Evolutionary conservation across 208 protist genomes (phyloP).

Genomic region (Leishmania aethiopica): DNA sequence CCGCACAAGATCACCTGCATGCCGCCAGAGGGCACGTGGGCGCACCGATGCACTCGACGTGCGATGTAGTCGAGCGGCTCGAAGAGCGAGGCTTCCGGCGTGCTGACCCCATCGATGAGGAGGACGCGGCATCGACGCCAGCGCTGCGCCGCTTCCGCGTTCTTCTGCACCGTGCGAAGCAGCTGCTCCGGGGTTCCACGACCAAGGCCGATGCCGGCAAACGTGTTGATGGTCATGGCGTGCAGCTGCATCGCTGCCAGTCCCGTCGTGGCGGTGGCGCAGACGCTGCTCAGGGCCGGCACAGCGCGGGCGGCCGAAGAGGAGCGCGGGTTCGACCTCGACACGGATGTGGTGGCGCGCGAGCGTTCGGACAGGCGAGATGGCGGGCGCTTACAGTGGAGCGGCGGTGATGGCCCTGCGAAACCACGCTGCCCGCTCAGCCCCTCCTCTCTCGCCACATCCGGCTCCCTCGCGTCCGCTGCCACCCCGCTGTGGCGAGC

Average conservation of each 20-base stretch:
- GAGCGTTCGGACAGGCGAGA: not conserved
- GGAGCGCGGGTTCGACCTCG: not conserved
- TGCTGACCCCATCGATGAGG: slow-evolving; percentile 93
- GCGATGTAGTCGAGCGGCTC: slow-evolving; percentile 76
- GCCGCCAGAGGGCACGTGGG: slow-evolving; percentile 78
- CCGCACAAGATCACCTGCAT: slow-evolving; percentile 91
- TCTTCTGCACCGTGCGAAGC: slow-evolving; percentile 19
- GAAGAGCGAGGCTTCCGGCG: slow-evolving; percentile 77
- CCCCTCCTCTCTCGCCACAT: not conserved
- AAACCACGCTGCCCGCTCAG: not conserved
- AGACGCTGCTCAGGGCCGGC: slow-evolving; percentile 24
- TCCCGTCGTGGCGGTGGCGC: slow-evolving; percentile 85
- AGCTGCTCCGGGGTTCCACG: slow-evolving; percentile 22
- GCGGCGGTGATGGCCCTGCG: not conserved
- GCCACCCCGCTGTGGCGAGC: not conserved
- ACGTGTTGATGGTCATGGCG: slow-evolving; percentile 79
- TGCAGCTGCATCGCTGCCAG: slow-evolving; percentile 83
- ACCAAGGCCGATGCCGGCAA: slow-evolving; percentile 63
- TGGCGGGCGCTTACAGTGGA: not conserved
- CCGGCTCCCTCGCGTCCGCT: not conserved
- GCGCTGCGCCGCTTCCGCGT: slow-evolving; percentile 16
- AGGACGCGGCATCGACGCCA: slow-evolving; percentile 65
- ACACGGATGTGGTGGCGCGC: not conserved
- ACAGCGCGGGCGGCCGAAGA: not conserved
- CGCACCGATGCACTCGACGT: slow-evolving; percentile 49